Percentiles rank a stretch among this genome's conserved stretches.
Evolutionary conservation across 768 basidiomycete species (phyloP).

Genomic region (Fomitopsis serialis): DNA sequence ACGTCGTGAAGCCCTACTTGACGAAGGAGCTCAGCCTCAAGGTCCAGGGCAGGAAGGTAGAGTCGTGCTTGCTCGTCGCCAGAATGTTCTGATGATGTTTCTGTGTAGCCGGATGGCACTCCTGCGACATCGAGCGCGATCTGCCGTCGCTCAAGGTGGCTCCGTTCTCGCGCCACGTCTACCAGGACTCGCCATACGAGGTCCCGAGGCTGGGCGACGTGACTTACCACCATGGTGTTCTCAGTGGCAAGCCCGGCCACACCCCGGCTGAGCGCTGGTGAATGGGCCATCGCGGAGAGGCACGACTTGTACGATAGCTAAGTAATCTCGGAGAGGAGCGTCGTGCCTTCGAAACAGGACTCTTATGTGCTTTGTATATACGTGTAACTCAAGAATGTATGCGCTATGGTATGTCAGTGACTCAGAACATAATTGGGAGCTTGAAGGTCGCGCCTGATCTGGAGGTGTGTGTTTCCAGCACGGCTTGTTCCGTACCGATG

Average conservation of each 20-base stretch:
- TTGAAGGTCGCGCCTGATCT: too few relatives aligned
- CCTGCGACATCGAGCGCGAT: background rate
- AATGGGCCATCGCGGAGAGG: background rate
- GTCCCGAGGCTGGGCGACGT: background rate
- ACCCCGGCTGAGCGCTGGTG: background rate
- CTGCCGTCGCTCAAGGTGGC: constrained; percentile 4
- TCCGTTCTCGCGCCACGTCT: background rate
- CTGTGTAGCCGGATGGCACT: background rate
- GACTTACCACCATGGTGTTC: background rate
- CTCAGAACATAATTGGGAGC: too few relatives aligned
- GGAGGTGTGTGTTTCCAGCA: too few relatives aligned
- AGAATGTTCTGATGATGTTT: background rate
- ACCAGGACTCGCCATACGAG: background rate
- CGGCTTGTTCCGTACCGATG: too few relatives aligned
- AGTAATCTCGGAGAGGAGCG: too few relatives aligned
- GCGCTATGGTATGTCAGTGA: too few relatives aligned
- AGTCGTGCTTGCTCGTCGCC: background rate
- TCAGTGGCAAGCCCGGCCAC: background rate
- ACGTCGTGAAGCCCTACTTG: constrained; percentile 7
- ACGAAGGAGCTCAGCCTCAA: background rate
- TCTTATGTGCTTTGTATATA: too few relatives aligned
- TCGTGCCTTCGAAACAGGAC: too few relatives aligned
- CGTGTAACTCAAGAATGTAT: too few relatives aligned
- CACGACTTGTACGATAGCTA: background rate
- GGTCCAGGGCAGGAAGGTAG: background rate